Evolutionary conservation across 306 rosid genomes (phyloP).

Genomic region (Cercis canadensis): DNA sequence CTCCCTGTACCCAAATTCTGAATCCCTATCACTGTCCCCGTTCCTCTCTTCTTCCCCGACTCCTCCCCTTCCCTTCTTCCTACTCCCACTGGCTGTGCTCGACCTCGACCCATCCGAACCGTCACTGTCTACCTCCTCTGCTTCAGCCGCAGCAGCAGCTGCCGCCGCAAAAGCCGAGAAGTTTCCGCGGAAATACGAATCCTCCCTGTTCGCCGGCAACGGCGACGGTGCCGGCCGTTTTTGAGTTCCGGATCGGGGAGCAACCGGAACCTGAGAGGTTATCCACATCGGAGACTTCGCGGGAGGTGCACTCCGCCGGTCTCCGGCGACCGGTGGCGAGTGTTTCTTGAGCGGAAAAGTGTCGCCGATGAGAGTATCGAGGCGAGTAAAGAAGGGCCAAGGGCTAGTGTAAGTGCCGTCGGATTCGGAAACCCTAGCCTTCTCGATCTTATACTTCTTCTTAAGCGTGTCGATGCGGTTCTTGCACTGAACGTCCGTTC

Average conservation of each 20-base stretch:
- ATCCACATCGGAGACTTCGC: constrained; percentile 45
- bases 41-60: constrained; percentile 8
- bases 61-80: constrained; percentile 33
- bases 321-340: constrained; percentile 44
- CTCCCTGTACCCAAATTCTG: constrained; percentile 49
- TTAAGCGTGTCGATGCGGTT: constrained; percentile 79
- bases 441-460: constrained; percentile 79
- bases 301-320: constrained; percentile 13
- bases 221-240: constrained; percentile 49
- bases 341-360: constrained; percentile 29
- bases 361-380: constrained; percentile 64
- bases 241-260: constrained; percentile 60
- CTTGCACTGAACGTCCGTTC: constrained; percentile 74
- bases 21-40: constrained; percentile 7
- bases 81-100: constrained; percentile 38
- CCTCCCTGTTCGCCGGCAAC: constrained; percentile 17
- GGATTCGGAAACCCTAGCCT: constrained; percentile 59
- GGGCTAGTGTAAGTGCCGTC: constrained; percentile 42
- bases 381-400: constrained; percentile 64
- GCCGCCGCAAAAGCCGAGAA: constrained; percentile 58
- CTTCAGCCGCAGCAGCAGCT: constrained; percentile 45
- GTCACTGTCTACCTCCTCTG: constrained; percentile 41
- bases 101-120: constrained; percentile 44
- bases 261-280: constrained; percentile 53
- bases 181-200: constrained; percentile 42